Evolutionary conservation across 1,139 yeast genomes (phyloP).

Genomic region (Suzukiozyma palmioleophila): DNA sequence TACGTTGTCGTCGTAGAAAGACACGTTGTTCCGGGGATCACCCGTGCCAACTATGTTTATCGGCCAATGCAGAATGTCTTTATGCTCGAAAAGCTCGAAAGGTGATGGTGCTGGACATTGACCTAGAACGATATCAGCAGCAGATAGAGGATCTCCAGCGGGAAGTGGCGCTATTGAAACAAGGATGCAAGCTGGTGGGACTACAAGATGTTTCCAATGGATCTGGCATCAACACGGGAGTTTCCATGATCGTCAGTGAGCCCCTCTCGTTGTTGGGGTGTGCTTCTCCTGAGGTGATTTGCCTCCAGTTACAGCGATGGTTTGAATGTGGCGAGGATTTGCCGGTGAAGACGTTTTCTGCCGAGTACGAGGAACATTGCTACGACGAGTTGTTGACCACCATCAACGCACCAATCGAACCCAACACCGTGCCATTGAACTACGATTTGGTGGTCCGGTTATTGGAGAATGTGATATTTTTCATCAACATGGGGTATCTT

Average conservation of each 20-base stretch:
- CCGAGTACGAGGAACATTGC: constrained; percentile 8
- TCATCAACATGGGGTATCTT: constrained; percentile 23
- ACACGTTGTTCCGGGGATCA: constrained; percentile 23
- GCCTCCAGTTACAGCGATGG: constrained; percentile 20
- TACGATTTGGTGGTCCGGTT: neutral
- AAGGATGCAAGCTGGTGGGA: neutral
- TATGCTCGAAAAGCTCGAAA: constrained; percentile 20
- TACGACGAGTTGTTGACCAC: constrained; percentile 13
- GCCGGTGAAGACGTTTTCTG: constrained; percentile 7
- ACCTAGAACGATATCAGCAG: constrained; percentile 17
- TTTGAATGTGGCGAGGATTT: constrained; percentile 1
- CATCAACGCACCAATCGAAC: neutral
- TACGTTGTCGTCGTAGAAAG: constrained; percentile 22
- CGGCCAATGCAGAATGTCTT: constrained; percentile 16
- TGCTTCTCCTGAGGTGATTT: constrained; percentile 23
- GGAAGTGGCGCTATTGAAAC: constrained; percentile 9
- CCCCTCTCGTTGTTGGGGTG: constrained; percentile 17
- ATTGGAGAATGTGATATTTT: constrained; percentile 15
- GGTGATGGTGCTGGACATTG: constrained; percentile 19
- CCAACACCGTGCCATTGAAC: neutral
- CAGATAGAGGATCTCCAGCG: constrained; percentile 12
- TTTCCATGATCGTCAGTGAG: constrained; percentile 1
- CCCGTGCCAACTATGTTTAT: constrained; percentile 21
- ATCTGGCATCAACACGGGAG: neutral
- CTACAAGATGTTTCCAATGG: neutral